Evolutionary conservation across 345 rosid genomes (phyloP).

Genomic region (Salix exigua): DNA sequence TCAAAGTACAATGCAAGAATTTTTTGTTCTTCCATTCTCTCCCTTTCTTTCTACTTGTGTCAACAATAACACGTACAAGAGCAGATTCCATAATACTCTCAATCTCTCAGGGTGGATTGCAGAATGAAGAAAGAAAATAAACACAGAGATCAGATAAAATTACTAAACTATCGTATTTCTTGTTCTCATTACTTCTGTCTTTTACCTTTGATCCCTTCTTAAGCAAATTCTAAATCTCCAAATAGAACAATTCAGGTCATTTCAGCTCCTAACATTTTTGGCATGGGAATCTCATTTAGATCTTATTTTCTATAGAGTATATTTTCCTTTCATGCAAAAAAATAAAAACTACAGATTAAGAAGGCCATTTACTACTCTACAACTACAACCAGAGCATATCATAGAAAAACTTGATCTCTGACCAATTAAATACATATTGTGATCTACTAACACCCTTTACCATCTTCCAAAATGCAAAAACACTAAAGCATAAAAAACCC

Average conservation of each 20-base stretch:
- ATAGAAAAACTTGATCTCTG: background rate
- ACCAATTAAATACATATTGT: background rate
- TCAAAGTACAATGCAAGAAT: background rate
- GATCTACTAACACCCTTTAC: background rate
- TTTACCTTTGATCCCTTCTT: background rate
- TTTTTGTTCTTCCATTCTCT: background rate
- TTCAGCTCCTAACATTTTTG: background rate
- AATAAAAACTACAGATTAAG: background rate
- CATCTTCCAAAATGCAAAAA: background rate
- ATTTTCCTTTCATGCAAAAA: background rate
- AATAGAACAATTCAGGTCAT: background rate
- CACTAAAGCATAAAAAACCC: background rate
- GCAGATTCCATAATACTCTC: background rate
- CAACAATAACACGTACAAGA: background rate
- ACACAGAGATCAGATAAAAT: background rate
- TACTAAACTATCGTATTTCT: background rate
- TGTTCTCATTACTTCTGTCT: background rate
- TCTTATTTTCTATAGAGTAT: background rate
- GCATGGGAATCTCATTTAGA: constrained; percentile 1
- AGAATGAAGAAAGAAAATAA: background rate
- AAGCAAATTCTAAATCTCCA: background rate
- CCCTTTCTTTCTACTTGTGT: background rate
- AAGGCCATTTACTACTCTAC: background rate
- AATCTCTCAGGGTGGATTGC: background rate
- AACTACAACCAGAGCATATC: background rate